phyloP scores from a whole-genome alignment of 768 basidiomycete species.

The Collybia sordida region DNA sequence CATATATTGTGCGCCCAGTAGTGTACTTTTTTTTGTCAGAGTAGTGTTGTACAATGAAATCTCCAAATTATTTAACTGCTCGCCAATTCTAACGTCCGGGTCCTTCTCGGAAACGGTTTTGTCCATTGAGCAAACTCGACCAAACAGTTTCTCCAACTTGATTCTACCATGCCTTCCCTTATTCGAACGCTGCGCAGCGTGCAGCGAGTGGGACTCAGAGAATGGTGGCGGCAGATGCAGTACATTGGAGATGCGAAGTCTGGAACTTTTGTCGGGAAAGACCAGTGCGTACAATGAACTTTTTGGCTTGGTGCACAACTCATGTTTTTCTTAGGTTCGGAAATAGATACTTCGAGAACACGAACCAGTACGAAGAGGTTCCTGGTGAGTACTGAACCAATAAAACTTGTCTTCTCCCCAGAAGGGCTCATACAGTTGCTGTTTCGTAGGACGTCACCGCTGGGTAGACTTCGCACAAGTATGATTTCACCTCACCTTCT shows the following conservation, averaged over 20 bases:
- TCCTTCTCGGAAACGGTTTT: background rate
- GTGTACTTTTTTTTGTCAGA: constrained; percentile 6
- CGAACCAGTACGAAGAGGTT: constrained; percentile 82
- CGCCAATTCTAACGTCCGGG: background rate
- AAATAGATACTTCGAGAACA: constrained; percentile 92
- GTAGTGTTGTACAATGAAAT: constrained; percentile 19
- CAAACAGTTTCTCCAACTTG: constrained; percentile 23
- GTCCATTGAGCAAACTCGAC: constrained; percentile 27
- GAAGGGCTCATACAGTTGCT: background rate
- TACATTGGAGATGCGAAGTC: constrained; percentile 95
- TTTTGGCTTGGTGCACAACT: background rate
- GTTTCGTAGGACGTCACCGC: constrained; percentile 77
- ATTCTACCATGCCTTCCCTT: constrained; percentile 62
- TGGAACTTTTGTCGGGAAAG: constrained; percentile 71
- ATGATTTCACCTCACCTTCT: constrained; percentile 14
- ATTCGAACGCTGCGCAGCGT: constrained; percentile 75
- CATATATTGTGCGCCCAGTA: background rate
- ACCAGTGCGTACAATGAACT: constrained; percentile 63
- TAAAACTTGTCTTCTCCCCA: constrained; percentile 1
- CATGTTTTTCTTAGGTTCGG: constrained; percentile 65
- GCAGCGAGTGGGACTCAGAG: constrained; percentile 70
- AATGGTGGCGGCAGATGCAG: constrained; percentile 91
- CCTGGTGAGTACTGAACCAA: constrained; percentile 59
- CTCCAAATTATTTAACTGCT: background rate
- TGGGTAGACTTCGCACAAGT: constrained; percentile 96